These are phyloP conservation scores for Fusarium sp. DNA, from an alignment of 2,329 filamentous ascomycete species.

Conservation along the genomic window DNA sequence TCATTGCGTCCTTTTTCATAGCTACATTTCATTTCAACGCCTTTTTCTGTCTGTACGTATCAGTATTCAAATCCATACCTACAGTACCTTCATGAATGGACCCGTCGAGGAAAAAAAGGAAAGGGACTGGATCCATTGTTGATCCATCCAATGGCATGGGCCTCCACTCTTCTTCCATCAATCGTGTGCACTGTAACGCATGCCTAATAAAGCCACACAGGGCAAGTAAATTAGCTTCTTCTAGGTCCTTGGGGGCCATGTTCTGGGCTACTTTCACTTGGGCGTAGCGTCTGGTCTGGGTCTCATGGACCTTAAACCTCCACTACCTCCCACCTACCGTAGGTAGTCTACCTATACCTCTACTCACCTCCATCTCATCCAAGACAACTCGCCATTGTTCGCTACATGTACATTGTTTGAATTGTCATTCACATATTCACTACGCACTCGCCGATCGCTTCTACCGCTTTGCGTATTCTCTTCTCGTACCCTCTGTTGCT, in stretches of 20 bases:
- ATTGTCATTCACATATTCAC: slow-evolving; percentile 15
- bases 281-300: slow-evolving; percentile 1
- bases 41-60: slow-evolving; percentile 7
- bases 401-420: slow-evolving; percentile 18
- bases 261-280: slow-evolving; percentile 20
- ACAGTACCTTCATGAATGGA: slow-evolving; percentile 5
- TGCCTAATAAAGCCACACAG: slow-evolving; percentile 34
- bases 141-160: slow-evolving; percentile 25
- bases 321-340: slow-evolving; percentile 25
- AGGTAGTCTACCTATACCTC: neutral
- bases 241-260: slow-evolving; percentile 37
- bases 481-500: neutral
- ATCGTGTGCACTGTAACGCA: slow-evolving; percentile 39
- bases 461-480: slow-evolving; percentile 2
- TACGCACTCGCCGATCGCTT: slow-evolving; percentile 16
- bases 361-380: slow-evolving; percentile 19
- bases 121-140: slow-evolving; percentile 33
- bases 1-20: slow-evolving; percentile 5
- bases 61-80: neutral
- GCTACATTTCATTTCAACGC: slow-evolving; percentile 11
- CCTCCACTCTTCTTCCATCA: slow-evolving; percentile 42
- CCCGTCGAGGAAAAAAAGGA: slow-evolving; percentile 28
- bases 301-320: slow-evolving; percentile 32
- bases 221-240: slow-evolving; percentile 44
- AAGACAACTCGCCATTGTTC: slow-evolving; percentile 25